Percentiles rank a stretch among this genome's conserved stretches.
Conservation (phyloP, 306 rosid genomes). For the Prunus armeniaca region DNA sequence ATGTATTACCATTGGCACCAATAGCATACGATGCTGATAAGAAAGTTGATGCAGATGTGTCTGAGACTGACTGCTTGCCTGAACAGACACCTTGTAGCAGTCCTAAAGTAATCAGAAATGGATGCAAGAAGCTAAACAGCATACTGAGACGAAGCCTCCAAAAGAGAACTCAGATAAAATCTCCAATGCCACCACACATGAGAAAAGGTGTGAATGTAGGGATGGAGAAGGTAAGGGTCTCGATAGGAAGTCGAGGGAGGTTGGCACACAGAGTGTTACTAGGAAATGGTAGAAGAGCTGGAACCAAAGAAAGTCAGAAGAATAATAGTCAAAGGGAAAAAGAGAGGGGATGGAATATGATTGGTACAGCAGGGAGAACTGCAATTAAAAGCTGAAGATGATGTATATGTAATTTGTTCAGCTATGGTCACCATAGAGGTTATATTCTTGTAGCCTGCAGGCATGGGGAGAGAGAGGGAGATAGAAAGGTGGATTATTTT, state of each 20-base stretch:
- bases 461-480: not conserved
- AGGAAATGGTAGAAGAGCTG: conserved; percentile 56
- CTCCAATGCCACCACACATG: conserved; percentile 71
- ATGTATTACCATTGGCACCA: conserved; percentile 40
- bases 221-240: conserved; percentile 79
- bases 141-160: conserved; percentile 71
- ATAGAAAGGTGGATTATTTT: not conserved
- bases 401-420: not conserved
- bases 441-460: conserved; percentile 4
- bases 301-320: conserved; percentile 56
- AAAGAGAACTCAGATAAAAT: conserved; percentile 56
- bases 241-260: conserved; percentile 83
- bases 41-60: conserved; percentile 46
- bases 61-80: conserved; percentile 42
- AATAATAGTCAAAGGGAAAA: conserved; percentile 59
- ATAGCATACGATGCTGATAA: conserved; percentile 33
- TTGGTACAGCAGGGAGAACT: conserved; percentile 43
- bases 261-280: conserved; percentile 53
- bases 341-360: conserved; percentile 85
- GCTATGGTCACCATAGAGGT: not conserved
- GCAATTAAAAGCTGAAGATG: conserved; percentile 5
- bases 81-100: conserved; percentile 57
- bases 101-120: conserved; percentile 63
- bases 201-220: conserved; percentile 81
- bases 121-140: conserved; percentile 62